Percentiles rank a stretch among this genome's conserved stretches.
phyloP scores from a whole-genome alignment of 352 stramenopile genomes.

The Thalassiosira livingstoniorum region DNA sequence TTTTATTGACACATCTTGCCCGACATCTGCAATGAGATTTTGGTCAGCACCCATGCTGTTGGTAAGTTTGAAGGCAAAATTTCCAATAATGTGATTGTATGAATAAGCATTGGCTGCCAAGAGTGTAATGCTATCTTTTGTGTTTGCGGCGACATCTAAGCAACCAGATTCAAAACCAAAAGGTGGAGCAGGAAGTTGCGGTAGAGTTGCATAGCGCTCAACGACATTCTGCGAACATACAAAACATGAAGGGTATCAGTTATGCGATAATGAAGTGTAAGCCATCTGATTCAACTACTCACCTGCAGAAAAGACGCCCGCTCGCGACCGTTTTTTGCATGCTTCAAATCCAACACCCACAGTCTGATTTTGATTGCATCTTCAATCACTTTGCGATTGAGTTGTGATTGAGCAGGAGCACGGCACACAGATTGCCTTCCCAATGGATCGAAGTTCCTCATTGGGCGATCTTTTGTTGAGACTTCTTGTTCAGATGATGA shows the following conservation, averaged over 20 bases:
- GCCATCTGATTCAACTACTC: constrained; percentile 6
- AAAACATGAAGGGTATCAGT: constrained; percentile 21
- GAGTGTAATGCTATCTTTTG: constrained; percentile 63
- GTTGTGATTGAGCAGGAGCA: constrained; percentile 37
- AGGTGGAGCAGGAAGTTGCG: constrained; percentile 54
- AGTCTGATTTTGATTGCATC: constrained; percentile 67
- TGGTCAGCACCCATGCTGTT: constrained; percentile 18
- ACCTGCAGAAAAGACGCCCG: constrained; percentile 69
- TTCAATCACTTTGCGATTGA: constrained; percentile 66
- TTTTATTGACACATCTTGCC: constrained; percentile 31
- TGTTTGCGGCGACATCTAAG: constrained; percentile 44
- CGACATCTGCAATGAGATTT: not conserved
- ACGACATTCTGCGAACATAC: constrained; percentile 41
- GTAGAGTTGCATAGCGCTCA: constrained; percentile 49
- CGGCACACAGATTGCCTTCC: constrained; percentile 36
- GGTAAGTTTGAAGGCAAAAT: constrained; percentile 43
- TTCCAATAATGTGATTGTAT: constrained; percentile 65
- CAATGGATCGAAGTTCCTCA: constrained; percentile 71
- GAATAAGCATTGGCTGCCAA: constrained; percentile 60
- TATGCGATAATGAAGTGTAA: not conserved
- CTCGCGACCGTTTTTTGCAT: constrained; percentile 64
- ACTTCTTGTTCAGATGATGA: not conserved
- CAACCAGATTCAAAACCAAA: constrained; percentile 27
- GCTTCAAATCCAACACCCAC: constrained; percentile 75
- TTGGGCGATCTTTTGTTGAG: constrained; percentile 21